Conservation (phyloP, 768 basidiomycete genomes). For the Pilatotrama ljubarskyi region DNA sequence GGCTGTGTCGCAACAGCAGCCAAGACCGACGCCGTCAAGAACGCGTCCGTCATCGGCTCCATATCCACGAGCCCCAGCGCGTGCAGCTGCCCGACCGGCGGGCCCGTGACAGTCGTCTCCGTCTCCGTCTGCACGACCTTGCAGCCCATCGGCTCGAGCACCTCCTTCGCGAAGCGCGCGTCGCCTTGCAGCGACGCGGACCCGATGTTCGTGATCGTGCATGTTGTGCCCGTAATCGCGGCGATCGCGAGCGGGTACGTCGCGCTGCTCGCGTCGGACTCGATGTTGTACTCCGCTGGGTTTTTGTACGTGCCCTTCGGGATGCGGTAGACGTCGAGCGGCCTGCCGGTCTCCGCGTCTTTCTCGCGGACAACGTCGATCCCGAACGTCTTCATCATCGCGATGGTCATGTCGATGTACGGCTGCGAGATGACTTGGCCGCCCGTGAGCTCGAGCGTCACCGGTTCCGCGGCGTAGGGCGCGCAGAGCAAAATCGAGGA, state of each 20-base stretch:
- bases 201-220: slow-evolving; percentile 92
- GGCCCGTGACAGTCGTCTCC: slow-evolving; percentile 91
- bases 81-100: slow-evolving; percentile 76
- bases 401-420: slow-evolving; percentile 99
- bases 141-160: slow-evolving; percentile 95
- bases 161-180: slow-evolving; percentile 90
- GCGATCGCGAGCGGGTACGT: slow-evolving; percentile 98
- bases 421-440: slow-evolving; percentile 98
- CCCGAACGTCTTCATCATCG: slow-evolving; percentile 96
- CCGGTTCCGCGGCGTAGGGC: slow-evolving; percentile 83
- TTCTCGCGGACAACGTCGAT: slow-evolving; percentile 67
- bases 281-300: slow-evolving; percentile 83
- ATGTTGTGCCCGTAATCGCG: slow-evolving; percentile 94
- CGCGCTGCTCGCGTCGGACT: slow-evolving; percentile 92
- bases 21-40: slow-evolving; percentile 90
- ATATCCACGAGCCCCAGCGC: slow-evolving; percentile 90
- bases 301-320: slow-evolving; percentile 78
- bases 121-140: slow-evolving; percentile 82
- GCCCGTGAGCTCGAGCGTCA: slow-evolving; percentile 87
- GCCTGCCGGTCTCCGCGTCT: slow-evolving; percentile 59
- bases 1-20: slow-evolving; percentile 72
- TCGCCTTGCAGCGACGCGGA: slow-evolving; percentile 94
- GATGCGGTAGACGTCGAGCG: slow-evolving; percentile 82
- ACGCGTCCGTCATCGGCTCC: slow-evolving; percentile 99
- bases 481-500: slow-evolving; percentile 96